A percentile compares a stretch with the other conserved stretches of the same genome.
Conservation (phyloP, 352 stramenopile genomes). For the Pythium dissimile region DNA sequence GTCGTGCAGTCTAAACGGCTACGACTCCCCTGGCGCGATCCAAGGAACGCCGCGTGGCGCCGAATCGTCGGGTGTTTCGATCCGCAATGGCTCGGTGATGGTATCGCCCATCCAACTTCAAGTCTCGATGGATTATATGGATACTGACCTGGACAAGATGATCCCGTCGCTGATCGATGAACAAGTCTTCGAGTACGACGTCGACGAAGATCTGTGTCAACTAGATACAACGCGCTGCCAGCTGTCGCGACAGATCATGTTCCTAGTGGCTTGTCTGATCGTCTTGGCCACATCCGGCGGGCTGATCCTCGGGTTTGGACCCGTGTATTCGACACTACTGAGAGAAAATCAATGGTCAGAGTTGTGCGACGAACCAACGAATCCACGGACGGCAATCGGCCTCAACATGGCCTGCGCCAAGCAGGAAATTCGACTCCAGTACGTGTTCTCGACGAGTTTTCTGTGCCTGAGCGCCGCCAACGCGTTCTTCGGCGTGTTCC, state of each 20-base stretch:
- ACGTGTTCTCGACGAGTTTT: conserved; percentile 76
- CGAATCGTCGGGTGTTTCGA: conserved; percentile 4
- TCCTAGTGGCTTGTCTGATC: conserved; percentile 49
- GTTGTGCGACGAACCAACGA: conserved; percentile 26
- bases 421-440: conserved; percentile 73
- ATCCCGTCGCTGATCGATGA: conserved; percentile 9
- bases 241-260: conserved; percentile 63
- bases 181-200: background rate
- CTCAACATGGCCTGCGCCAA: conserved; percentile 31
- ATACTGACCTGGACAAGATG: conserved; percentile 5
- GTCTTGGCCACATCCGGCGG: conserved; percentile 65
- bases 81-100: conserved; percentile 7
- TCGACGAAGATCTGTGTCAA: conserved; percentile 9
- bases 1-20: background rate
- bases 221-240: conserved; percentile 14
- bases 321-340: conserved; percentile 67
- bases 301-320: conserved; percentile 75
- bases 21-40: conserved; percentile 7
- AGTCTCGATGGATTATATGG: background rate
- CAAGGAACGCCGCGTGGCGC: conserved; percentile 1
- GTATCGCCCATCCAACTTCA: conserved; percentile 1
- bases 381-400: background rate
- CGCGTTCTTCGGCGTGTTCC: conserved; percentile 69
- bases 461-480: conserved; percentile 79
- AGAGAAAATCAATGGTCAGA: conserved; percentile 68